Conservation (phyloP, 805 yeast species). For the Metschnikowia borealis region DNA sequence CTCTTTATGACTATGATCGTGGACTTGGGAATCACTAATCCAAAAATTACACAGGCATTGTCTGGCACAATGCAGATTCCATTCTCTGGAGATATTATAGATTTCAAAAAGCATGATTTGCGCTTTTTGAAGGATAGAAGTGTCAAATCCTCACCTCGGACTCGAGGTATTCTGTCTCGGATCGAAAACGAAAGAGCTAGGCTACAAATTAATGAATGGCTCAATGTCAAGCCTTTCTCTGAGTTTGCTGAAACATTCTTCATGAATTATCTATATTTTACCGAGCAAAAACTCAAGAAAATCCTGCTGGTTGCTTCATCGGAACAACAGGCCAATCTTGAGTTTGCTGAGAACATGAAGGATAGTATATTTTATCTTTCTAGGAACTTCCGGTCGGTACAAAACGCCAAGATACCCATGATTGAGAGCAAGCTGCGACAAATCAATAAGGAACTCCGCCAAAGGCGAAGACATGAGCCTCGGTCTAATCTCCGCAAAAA, state of each 20-base stretch:
- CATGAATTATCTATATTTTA: constrained; percentile 12
- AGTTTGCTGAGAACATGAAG: constrained; percentile 19
- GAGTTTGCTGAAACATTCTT: constrained; percentile 24
- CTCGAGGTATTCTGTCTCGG: constrained; percentile 1
- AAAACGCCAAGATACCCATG: constrained; percentile 11
- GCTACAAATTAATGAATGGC: constrained; percentile 36
- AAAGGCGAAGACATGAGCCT: constrained; percentile 2
- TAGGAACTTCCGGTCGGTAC: constrained; percentile 17
- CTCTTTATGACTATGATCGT: constrained; percentile 6
- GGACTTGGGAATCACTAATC: constrained; percentile 1
- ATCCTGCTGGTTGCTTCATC: constrained; percentile 9
- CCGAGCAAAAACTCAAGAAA: constrained; percentile 6
- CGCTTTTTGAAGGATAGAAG: constrained; percentile 19
- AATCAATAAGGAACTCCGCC: background rate
- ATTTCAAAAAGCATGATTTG: constrained; percentile 35
- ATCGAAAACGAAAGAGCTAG: constrained; percentile 8
- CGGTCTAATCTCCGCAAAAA: constrained; percentile 5
- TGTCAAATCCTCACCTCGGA: background rate
- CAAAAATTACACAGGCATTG: background rate
- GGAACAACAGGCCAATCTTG: constrained; percentile 18
- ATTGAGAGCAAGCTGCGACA: constrained; percentile 5
- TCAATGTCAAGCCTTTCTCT: constrained; percentile 33
- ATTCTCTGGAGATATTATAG: constrained; percentile 30
- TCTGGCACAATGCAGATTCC: constrained; percentile 5
- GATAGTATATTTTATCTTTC: constrained; percentile 20